These are phyloP conservation scores for Neurospora sp. DNA, from an alignment of 495 filamentous ascomycete species.

Conservation along the genomic window DNA sequence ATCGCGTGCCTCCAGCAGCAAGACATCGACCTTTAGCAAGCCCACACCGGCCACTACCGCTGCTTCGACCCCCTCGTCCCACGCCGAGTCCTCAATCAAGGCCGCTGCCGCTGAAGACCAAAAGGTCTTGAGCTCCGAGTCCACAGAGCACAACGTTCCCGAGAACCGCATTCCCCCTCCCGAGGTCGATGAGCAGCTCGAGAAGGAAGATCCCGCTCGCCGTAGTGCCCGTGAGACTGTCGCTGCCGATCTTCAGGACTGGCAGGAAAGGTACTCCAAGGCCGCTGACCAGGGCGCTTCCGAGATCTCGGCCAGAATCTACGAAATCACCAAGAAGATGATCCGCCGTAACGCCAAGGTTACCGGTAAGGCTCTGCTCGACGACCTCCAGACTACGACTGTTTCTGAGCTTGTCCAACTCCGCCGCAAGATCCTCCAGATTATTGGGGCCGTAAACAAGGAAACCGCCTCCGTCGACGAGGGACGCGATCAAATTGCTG, in stretches of 20 bases:
- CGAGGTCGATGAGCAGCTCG: constrained; percentile 17
- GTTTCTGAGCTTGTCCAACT: constrained; percentile 52
- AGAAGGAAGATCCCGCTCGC: constrained; percentile 31
- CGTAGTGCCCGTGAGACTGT: constrained; percentile 53
- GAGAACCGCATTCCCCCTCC: constrained; percentile 15
- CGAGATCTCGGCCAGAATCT: constrained; percentile 67
- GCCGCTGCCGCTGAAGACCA: constrained; percentile 2
- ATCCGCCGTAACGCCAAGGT: constrained; percentile 33
- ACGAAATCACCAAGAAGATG: constrained; percentile 51
- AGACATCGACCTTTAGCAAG: constrained; percentile 26
- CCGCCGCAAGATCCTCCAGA: constrained; percentile 53
- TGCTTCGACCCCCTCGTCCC: constrained; percentile 1
- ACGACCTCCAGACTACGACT: constrained; percentile 56
- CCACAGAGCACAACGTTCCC: constrained; percentile 1
- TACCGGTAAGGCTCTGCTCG: constrained; percentile 55
- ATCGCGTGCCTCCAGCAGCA: constrained; percentile 6
- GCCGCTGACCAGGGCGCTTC: constrained; percentile 70
- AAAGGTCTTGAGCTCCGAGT: constrained; percentile 2
- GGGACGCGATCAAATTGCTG: constrained; percentile 51
- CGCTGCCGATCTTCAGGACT: constrained; percentile 63
- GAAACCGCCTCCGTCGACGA: constrained; percentile 34
- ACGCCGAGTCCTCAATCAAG: background rate
- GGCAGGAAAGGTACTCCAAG: constrained; percentile 77
- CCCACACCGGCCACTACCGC: constrained; percentile 19
- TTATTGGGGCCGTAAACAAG: constrained; percentile 46